These are phyloP conservation scores for Alternaria conjuncta DNA, from an alignment of 2,329 filamentous ascomycete species.

Conservation along the genomic window DNA sequence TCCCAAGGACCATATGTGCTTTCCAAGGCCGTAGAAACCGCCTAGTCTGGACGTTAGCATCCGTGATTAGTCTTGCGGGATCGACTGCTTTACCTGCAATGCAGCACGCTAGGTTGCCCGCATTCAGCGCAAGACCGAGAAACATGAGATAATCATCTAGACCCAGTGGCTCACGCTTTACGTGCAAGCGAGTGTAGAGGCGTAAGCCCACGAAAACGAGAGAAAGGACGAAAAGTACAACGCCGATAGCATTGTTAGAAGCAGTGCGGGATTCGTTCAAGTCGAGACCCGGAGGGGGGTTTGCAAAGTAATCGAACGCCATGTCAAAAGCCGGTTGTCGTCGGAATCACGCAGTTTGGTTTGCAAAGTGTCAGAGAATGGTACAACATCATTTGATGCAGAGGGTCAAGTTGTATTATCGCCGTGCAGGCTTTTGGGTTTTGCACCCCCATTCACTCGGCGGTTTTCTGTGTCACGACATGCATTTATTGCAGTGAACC, in stretches of 20 bases:
- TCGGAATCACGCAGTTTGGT: background rate
- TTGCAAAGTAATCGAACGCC: slow-evolving; percentile 17
- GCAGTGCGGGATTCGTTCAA: slow-evolving; percentile 28
- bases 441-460: background rate
- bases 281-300: slow-evolving; percentile 24
- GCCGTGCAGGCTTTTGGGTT: background rate
- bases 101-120: slow-evolving; percentile 33
- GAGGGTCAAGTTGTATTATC: background rate
- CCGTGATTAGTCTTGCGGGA: background rate
- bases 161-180: slow-evolving; percentile 24
- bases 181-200: slow-evolving; percentile 21
- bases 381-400: background rate
- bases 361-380: background rate
- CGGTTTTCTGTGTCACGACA: background rate
- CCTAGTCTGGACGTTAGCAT: slow-evolving; percentile 5
- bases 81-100: slow-evolving; percentile 19
- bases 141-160: slow-evolving; percentile 36
- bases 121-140: slow-evolving; percentile 25
- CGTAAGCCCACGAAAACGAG: slow-evolving; percentile 26
- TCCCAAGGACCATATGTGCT: slow-evolving; percentile 32
- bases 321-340: background rate
- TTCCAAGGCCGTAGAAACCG: slow-evolving; percentile 32
- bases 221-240: slow-evolving; percentile 27
- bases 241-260: slow-evolving; percentile 30
- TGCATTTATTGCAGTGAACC: background rate